Percentiles rank a stretch among this genome's conserved stretches.
Evolutionary conservation across 768 basidiomycete genomes (phyloP).

Genomic region (Calocybe cyanea): DNA sequence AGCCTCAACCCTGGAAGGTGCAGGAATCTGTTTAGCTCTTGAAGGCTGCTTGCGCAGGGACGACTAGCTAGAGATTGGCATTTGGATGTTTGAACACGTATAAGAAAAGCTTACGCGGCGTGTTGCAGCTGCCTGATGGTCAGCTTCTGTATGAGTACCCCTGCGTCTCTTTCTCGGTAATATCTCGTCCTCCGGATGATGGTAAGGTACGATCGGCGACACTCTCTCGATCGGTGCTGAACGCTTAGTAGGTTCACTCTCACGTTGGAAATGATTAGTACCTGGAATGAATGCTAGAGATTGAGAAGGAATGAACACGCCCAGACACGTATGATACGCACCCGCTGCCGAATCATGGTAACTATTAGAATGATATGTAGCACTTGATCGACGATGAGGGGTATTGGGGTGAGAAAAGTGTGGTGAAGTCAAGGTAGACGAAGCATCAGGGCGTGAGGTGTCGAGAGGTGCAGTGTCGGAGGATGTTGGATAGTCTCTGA

Average conservation of each 20-base stretch:
- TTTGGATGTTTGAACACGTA: slow-evolving; percentile 1
- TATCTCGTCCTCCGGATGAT: slow-evolving; percentile 21
- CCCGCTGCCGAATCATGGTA: slow-evolving; percentile 11
- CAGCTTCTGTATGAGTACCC: slow-evolving; percentile 46
- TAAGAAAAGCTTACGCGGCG: slow-evolving; percentile 51
- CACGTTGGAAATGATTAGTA: slow-evolving; percentile 11
- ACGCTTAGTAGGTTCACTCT: slow-evolving; percentile 29
- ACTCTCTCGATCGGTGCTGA: slow-evolving; percentile 34
- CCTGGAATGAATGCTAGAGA: slow-evolving; percentile 24
- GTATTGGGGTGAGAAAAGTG: slow-evolving; percentile 20
- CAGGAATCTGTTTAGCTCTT: slow-evolving; percentile 30
- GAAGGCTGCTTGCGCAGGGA: slow-evolving; percentile 42
- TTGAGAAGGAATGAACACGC: slow-evolving; percentile 7
- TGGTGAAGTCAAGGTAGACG: slow-evolving; percentile 17
- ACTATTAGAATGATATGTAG: slow-evolving; percentile 3
- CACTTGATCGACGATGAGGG: slow-evolving; percentile 6
- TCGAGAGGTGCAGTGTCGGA: slow-evolving; percentile 20
- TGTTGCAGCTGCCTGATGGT: slow-evolving; percentile 40
- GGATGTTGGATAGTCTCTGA: slow-evolving; percentile 27
- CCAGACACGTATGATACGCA: slow-evolving; percentile 4
- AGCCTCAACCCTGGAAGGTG: slow-evolving; percentile 21
- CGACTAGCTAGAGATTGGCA: slow-evolving; percentile 19
- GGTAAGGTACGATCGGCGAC: slow-evolving; percentile 30
- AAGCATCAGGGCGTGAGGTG: slow-evolving; percentile 13
- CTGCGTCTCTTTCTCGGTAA: slow-evolving; percentile 48